A percentile compares a stretch with the other conserved stretches of the same genome.
Conservation (phyloP, 345 rosid species). For the Aquilaria yunnanensis region DNA sequence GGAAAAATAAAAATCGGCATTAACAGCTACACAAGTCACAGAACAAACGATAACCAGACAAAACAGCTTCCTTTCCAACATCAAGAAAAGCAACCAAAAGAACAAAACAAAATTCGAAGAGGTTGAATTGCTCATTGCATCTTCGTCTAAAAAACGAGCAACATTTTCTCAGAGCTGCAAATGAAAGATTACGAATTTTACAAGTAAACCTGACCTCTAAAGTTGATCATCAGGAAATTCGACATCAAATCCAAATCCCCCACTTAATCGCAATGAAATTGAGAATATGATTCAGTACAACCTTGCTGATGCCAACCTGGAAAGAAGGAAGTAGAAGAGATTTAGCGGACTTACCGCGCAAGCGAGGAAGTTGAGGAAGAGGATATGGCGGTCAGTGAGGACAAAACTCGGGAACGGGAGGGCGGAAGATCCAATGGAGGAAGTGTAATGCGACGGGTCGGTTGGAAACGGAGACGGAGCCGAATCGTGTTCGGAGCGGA, state of each 20-base stretch:
- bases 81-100: background rate
- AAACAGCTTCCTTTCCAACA: background rate
- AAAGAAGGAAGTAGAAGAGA: background rate
- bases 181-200: background rate
- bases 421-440: constrained; percentile 53
- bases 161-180: too few species aligned
- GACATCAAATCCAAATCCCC: background rate
- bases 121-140: background rate
- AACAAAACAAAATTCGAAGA: background rate
- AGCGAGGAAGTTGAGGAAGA: constrained; percentile 57
- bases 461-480: constrained; percentile 16
- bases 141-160: too few species aligned
- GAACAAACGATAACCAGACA: background rate
- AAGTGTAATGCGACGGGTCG: constrained; percentile 30
- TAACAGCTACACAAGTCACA: background rate
- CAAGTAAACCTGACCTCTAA: constrained; percentile 1
- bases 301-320: background rate
- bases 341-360: constrained; percentile 37
- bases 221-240: background rate
- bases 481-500: constrained; percentile 23
- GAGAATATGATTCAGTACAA: background rate
- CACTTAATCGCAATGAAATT: background rate
- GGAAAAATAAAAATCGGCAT: constrained; percentile 11
- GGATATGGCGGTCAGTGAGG: constrained; percentile 61
- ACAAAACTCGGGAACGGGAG: constrained; percentile 51